Evolutionary conservation across 2,329 filamentous ascomycete species (phyloP).

Genomic region (Gaeumannomyces tritici): DNA sequence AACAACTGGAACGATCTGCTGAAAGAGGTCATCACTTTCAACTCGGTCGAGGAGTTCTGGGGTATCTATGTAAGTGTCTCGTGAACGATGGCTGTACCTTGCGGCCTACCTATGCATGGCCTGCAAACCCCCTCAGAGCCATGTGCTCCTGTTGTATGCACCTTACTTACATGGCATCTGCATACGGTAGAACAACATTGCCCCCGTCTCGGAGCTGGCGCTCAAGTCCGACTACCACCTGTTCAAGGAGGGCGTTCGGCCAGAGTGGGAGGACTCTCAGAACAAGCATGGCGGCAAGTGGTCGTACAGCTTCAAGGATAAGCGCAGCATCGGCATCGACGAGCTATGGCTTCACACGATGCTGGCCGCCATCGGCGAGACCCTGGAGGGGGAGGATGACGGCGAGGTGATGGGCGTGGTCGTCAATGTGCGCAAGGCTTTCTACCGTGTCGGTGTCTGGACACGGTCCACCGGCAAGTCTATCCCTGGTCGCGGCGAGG

Average conservation of each 20-base stretch:
- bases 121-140: too few relatives aligned
- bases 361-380: conserved; percentile 94
- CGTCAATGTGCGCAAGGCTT: conserved; percentile 96
- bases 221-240: conserved; percentile 99
- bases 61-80: conserved; percentile 78
- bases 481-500: conserved; percentile 65
- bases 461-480: conserved; percentile 86
- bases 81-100: not conserved
- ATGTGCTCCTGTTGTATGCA: not conserved
- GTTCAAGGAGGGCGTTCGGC: conserved; percentile 94
- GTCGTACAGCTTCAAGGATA: conserved; percentile 97
- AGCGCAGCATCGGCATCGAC: conserved; percentile 84
- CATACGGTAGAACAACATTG: conserved; percentile 87
- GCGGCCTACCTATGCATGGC: not conserved
- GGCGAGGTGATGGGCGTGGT: conserved; percentile 99
- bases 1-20: conserved; percentile 99
- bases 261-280: conserved; percentile 96
- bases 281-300: conserved; percentile 99
- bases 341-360: conserved; percentile 96
- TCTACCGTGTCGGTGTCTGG: conserved; percentile 97
- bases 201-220: conserved; percentile 86
- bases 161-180: not conserved
- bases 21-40: conserved; percentile 97
- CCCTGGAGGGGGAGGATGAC: conserved; percentile 86
- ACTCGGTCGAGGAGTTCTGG: conserved; percentile 99